These are phyloP conservation scores for Areca catechu DNA, from an alignment of 176 grass and related monocot genomes.

Conservation along the genomic window DNA sequence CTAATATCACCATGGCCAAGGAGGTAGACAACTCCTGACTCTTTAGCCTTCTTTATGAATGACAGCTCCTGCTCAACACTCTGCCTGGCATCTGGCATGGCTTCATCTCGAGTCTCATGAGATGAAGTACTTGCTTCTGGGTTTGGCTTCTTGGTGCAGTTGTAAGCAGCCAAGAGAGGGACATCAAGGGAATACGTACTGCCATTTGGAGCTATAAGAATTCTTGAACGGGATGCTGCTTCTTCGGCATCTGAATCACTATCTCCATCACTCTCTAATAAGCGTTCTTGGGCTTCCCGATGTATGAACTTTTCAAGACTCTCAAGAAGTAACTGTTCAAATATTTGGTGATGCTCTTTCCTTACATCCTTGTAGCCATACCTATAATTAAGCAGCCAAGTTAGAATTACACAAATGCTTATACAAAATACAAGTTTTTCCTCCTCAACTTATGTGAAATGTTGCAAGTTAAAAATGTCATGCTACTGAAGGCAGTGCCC, in stretches of 20 bases:
- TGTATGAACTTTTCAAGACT: constrained; percentile 87
- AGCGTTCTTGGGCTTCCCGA: constrained; percentile 86
- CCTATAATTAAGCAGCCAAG: constrained; percentile 28
- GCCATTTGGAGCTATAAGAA: constrained; percentile 62
- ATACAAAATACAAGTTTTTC: no score
- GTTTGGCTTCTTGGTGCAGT: constrained; percentile 20
- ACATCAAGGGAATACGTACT: constrained; percentile 54
- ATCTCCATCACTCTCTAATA: constrained; percentile 68
- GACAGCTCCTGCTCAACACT: constrained; percentile 66
- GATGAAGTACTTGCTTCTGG: constrained; percentile 45
- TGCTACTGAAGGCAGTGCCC: no score
- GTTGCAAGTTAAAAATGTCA: no score
- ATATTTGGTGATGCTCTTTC: constrained; percentile 69
- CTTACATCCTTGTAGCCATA: constrained; percentile 95
- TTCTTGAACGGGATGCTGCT: constrained; percentile 38
- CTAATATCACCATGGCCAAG: constrained; percentile 81
- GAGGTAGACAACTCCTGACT: constrained; percentile 74
- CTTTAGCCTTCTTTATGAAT: constrained; percentile 81
- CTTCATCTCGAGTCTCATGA: constrained; percentile 31
- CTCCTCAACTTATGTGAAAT: no score
- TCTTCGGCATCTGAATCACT: constrained; percentile 49
- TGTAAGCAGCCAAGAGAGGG: constrained; percentile 40
- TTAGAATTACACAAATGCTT: no score
- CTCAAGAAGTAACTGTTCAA: constrained; percentile 82
- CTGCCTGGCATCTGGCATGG: constrained; percentile 30